Base-by-base conservation (phyloP, 176 grass and related monocot genomes). In the Bothriochloa decipiens region DNA sequence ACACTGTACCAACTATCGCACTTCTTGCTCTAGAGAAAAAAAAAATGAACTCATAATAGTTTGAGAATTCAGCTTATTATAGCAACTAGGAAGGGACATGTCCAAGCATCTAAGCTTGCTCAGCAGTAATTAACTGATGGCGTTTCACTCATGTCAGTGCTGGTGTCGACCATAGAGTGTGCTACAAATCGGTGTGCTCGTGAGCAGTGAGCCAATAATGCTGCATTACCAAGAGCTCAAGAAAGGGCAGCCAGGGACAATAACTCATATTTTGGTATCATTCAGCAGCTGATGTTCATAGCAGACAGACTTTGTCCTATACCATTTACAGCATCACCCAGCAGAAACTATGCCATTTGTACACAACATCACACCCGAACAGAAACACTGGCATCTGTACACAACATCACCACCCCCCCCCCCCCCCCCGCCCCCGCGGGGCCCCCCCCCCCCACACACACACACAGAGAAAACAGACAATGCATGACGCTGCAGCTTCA, bases 331-430 rank as follows among this genome's bases (percentile, higher is more conserved):
- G 6, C 42, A 65, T 27, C 33, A 58, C 39, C 36, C 66, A 22
- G 8, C 23, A 82, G 9, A 63, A 42, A 68, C 18, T 57, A 57
- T n/a, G 50, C 20, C 18, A 15, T 82, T 72, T 86, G 26, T 86
- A 82, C 22, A 66, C 2, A 55, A 3, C 53, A 71, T 26, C 26
- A 14, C 58, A 29, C 63, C 63, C 67, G 22, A 6, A 16, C 75
- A 6, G 49, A 57, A 68, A 13, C 9, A 57, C n/a, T 58, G n/a
- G 12, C 5, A 17, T 86, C 68, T 82, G 35, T 86, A 82, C 28
- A 67, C 1, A 37, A 4, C 55, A 71, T 26, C 25, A 17, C 41
- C 55, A n/a, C 2, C 43, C 42, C 62, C 53, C n/a, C n/a, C n/a
- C n/a, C n/a, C n/a, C n/a, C n/a, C n/a, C n/a, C n/a, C n/a, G n/a